A percentile compares a stretch with the other conserved stretches of the same genome.
Conservation (phyloP, 2,329 filamentous ascomycete genomes). For the Davidsoniella virescens region DNA sequence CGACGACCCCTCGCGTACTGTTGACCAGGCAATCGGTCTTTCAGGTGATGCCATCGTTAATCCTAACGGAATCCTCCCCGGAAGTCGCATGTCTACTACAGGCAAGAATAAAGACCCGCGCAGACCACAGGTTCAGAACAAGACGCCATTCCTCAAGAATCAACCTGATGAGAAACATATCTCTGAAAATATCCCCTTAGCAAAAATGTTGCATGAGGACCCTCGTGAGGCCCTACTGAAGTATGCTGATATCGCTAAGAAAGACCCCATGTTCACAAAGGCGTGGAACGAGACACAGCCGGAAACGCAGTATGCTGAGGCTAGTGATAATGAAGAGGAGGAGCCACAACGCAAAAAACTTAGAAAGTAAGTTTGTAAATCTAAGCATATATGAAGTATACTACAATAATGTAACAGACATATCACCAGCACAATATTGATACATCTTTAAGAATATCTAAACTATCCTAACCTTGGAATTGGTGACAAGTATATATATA, state of each 20-base stretch:
- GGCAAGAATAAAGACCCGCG: conserved; percentile 64
- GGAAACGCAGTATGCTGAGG: conserved; percentile 73
- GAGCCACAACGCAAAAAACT: conserved; percentile 46
- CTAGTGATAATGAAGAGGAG: conserved; percentile 70
- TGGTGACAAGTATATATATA: too few relatives aligned
- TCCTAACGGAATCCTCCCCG: conserved; percentile 40
- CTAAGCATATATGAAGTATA: background rate
- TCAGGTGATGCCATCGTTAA: conserved; percentile 69
- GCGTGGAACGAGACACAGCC: conserved; percentile 89
- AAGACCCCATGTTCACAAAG: conserved; percentile 85
- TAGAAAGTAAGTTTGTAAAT: background rate
- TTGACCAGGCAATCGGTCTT: conserved; percentile 64
- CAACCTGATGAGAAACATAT: conserved; percentile 47
- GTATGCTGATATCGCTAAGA: conserved; percentile 85
- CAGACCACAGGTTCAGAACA: conserved; percentile 65
- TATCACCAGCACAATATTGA: too few relatives aligned
- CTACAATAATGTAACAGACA: background rate
- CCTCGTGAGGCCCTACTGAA: conserved; percentile 84
- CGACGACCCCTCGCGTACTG: conserved; percentile 76
- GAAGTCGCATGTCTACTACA: conserved; percentile 36
- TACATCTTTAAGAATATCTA: too few relatives aligned
- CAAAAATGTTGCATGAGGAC: conserved; percentile 90
- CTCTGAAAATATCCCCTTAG: conserved; percentile 30
- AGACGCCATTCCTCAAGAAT: conserved; percentile 80
- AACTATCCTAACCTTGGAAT: too few relatives aligned